Conservation (phyloP, 371 early-diverging fungal genomes). For the Mortierella sp. region DNA sequence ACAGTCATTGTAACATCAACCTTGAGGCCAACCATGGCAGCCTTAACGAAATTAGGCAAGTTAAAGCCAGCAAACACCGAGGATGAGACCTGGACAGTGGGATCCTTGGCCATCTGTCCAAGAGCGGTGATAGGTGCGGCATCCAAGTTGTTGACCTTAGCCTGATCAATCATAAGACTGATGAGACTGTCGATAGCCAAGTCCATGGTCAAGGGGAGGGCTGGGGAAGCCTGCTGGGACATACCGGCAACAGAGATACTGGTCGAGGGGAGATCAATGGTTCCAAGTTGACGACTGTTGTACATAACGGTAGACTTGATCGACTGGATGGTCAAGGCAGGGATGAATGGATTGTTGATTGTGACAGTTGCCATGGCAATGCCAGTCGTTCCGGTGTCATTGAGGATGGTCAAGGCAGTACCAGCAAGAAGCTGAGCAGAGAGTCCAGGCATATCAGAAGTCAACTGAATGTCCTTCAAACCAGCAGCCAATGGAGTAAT, state of each 20-base stretch:
- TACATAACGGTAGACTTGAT: slow-evolving; percentile 64
- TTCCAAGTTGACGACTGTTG: slow-evolving; percentile 63
- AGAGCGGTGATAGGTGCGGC: slow-evolving; percentile 64
- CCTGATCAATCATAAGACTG: slow-evolving; percentile 61
- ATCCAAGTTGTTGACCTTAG: slow-evolving; percentile 59
- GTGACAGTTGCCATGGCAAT: slow-evolving; percentile 63
- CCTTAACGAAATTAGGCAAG: slow-evolving; percentile 61
- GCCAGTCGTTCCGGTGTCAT: slow-evolving; percentile 59
- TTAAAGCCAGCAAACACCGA: slow-evolving; percentile 62
- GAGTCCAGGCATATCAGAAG: slow-evolving; percentile 65
- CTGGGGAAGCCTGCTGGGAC: slow-evolving; percentile 36
- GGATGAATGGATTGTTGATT: slow-evolving; percentile 68
- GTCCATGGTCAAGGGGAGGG: slow-evolving; percentile 52
- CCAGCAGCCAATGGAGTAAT: slow-evolving; percentile 64
- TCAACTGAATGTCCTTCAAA: slow-evolving; percentile 59
- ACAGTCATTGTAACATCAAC: slow-evolving; percentile 65
- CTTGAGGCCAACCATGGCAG: slow-evolving; percentile 66
- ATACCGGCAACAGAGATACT: slow-evolving; percentile 35
- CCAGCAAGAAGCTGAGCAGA: slow-evolving; percentile 60
- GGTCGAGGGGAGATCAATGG: slow-evolving; percentile 57
- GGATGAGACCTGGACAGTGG: slow-evolving; percentile 56
- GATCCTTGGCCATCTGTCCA: slow-evolving; percentile 57
- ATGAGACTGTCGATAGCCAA: slow-evolving; percentile 47
- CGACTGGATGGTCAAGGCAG: slow-evolving; percentile 62
- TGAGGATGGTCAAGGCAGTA: slow-evolving; percentile 60